These are phyloP conservation scores for Candida anglica DNA, from an alignment of 805 yeast species.

Conservation along the genomic window DNA sequence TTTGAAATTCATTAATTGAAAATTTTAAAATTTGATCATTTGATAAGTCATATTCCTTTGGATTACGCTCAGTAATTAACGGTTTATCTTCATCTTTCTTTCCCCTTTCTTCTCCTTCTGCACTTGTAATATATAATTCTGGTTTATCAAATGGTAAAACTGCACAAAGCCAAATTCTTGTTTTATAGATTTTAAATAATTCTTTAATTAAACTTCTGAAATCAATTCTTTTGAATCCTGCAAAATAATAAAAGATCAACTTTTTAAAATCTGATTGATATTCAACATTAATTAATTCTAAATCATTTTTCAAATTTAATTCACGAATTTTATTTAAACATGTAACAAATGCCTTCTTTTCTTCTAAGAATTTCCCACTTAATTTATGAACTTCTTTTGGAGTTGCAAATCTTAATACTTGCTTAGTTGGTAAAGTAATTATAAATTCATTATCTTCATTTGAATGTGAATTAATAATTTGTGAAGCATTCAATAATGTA, in stretches of 20 bases:
- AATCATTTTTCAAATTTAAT: conserved; percentile 42
- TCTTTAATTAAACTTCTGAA: conserved; percentile 42
- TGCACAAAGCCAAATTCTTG: conserved; percentile 47
- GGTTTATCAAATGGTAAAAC: conserved; percentile 39
- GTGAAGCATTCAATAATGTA: conserved; percentile 28
- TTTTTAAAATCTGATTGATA: conserved; percentile 44
- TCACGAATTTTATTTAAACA: conserved; percentile 48
- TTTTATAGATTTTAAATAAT: conserved; percentile 42
- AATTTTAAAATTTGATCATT: conserved; percentile 40
- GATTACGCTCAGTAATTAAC: conserved; percentile 14
- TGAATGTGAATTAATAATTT: conserved; percentile 33
- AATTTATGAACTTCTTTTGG: conserved; percentile 64
- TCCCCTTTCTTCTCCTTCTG: conserved; percentile 1
- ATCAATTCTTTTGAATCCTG: conserved; percentile 42
- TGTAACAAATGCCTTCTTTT: conserved; percentile 64
- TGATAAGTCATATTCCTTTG: conserved; percentile 35
- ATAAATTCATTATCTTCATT: conserved; percentile 60
- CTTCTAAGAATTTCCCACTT: conserved; percentile 64
- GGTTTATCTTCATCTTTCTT: conserved; percentile 4
- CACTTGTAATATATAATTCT: conserved; percentile 17
- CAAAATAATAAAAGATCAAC: conserved; percentile 43
- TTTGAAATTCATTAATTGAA: conserved; percentile 39
- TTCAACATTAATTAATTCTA: conserved; percentile 42
- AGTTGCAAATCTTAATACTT: conserved; percentile 71
- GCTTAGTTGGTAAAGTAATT: conserved; percentile 69